Percentiles rank a stretch among this genome's conserved stretches.
Conservation (phyloP, 495 filamentous ascomycete species). For the Aspergillus panamensis region DNA sequence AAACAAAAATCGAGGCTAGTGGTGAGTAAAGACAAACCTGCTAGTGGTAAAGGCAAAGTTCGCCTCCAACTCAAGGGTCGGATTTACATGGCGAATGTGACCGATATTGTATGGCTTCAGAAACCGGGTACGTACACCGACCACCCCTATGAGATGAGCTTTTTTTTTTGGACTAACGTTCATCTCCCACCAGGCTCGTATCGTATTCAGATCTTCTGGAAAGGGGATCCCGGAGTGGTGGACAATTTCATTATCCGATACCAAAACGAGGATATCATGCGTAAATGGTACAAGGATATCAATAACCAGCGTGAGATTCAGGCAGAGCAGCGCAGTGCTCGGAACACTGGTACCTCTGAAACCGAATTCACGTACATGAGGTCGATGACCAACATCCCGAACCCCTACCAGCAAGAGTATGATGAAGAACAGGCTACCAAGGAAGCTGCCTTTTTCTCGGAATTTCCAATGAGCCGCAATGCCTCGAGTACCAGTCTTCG, state of each 20-base stretch:
- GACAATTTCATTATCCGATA: slow-evolving; percentile 96
- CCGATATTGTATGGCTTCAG: slow-evolving; percentile 76
- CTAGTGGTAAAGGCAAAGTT: slow-evolving; percentile 68
- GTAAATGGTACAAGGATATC: slow-evolving; percentile 73
- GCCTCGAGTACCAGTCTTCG: slow-evolving; percentile 76
- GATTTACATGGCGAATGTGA: slow-evolving; percentile 99
- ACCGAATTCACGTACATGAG: slow-evolving; percentile 81
- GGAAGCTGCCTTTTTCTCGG: slow-evolving; percentile 42
- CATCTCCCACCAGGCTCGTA: slow-evolving; percentile 63
- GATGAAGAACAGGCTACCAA: slow-evolving; percentile 68
- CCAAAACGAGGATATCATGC: slow-evolving; percentile 83
- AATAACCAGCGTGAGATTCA: slow-evolving; percentile 46
- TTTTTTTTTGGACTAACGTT: slow-evolving; percentile 7
- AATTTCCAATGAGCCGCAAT: slow-evolving; percentile 67
- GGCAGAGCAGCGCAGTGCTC: slow-evolving; percentile 45
- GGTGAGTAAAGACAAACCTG: slow-evolving; percentile 61
- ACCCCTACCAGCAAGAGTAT: slow-evolving; percentile 76
- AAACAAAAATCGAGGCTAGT: slow-evolving; percentile 76
- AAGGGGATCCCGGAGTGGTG: slow-evolving; percentile 89
- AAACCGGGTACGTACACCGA: slow-evolving; percentile 67
- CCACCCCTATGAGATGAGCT: background rate
- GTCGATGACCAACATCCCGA: slow-evolving; percentile 60
- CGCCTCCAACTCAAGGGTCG: slow-evolving; percentile 92
- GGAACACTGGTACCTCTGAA: slow-evolving; percentile 56
- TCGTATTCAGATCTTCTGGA: slow-evolving; percentile 97